Evolutionary conservation across 2,329 filamentous ascomycete species (phyloP), one percentile per base, ranked within the genome.

Genomic region (Trichoderma citrinoviride): DNA sequence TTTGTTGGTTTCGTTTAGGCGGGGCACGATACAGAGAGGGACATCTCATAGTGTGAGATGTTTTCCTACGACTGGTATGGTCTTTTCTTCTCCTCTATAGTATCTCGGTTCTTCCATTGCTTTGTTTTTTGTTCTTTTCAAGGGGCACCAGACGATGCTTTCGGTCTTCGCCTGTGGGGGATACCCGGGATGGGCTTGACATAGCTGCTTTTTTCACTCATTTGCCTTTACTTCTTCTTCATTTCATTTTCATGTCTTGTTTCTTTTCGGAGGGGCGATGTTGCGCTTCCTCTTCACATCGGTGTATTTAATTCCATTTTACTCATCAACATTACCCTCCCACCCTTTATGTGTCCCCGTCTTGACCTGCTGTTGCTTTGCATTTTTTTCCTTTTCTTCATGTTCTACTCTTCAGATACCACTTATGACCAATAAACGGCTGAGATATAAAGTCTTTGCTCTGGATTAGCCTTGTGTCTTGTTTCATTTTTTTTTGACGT

Each of bases 341-440:
- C 29, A 33, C 46, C 33, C 57, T 17, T 43, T 49, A 21, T 27
- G 25, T 60, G 29, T 43, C 49, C 29, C n/a, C 41, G 33, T 46
- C 41, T 23, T 23, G 50, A 50, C 54, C 41, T 64, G 25, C 40
- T 64, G n/a, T 19, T 55, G 10, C 33, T 37, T n/a, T 37, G 33
- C 33, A 37, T 37, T 37, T 37, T 7, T n/a, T n/a, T n/a, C n/a
- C n/a, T n/a, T n/a, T 5, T 37, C 10, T 10, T 37, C 10, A 37
- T 14, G 33, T 37, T 55, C 23, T 54, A 53, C 7, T 37, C 27
- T 53, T 54, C 60, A 64, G 65, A 66, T 66, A 66, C 65, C 65
- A 66, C 44, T 64, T 57, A 56, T 54, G 61, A 64, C 50, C 60
- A 64, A 66, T 66, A 66, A 49, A 66, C 40, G 40, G 61, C 52